phyloP scores from a whole-genome alignment of 129 eudicot species.

The Deinandra increscens region DNA sequence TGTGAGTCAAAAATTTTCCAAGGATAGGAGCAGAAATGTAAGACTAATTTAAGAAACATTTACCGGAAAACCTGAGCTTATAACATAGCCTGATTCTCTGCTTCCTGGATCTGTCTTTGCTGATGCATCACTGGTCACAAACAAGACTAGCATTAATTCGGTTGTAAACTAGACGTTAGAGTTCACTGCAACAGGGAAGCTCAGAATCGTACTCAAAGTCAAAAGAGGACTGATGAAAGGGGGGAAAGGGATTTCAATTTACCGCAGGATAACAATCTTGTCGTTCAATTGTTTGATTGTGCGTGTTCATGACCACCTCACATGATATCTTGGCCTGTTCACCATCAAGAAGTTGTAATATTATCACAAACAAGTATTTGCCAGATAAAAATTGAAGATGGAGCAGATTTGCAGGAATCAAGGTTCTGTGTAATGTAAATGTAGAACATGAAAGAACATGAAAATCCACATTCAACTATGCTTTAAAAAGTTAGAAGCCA shows the following conservation, averaged over 20 bases:
- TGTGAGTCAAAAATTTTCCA: not conserved
- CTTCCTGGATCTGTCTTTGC: not conserved
- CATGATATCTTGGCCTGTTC: conserved; percentile 69
- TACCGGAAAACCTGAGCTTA: conserved; percentile 10
- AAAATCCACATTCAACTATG: conserved; percentile 6
- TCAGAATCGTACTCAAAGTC: not conserved
- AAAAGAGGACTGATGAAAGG: not conserved
- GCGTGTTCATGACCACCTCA: conserved; percentile 54
- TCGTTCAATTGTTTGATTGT: conserved; percentile 46
- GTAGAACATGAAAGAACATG: conserved; percentile 4
- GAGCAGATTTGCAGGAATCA: conserved; percentile 1
- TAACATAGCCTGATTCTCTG: conserved; percentile 13
- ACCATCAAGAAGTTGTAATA: not conserved
- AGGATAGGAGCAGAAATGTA: not conserved
- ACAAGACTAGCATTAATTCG: conserved; percentile 11
- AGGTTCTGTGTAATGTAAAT: conserved; percentile 14
- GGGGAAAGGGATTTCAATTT: conserved; percentile 6
- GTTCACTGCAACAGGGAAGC: conserved; percentile 14
- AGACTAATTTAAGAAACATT: conserved; percentile 12
- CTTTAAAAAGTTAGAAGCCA: conserved; percentile 1
- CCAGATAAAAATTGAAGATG: conserved; percentile 16
- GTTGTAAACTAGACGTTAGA: not conserved
- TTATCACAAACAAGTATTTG: not conserved
- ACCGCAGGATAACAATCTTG: conserved; percentile 83
- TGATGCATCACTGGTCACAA: conserved; percentile 31